Evolutionary conservation across 2,329 filamentous ascomycete genomes (phyloP).

Genomic region (Ophiocordyceps camponoti-floridani): DNA sequence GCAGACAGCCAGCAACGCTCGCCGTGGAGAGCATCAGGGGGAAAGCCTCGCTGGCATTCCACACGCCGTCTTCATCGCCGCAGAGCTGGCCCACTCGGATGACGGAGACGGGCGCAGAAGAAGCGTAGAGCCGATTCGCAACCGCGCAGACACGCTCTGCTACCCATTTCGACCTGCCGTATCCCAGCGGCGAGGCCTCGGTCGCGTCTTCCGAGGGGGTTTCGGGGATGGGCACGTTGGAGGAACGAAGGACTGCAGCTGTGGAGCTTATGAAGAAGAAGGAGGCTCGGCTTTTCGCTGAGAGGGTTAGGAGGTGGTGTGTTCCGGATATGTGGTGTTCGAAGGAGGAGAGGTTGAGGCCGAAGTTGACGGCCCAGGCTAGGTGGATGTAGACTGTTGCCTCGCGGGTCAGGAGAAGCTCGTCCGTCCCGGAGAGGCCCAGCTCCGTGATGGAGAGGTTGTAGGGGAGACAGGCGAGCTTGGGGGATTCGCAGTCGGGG

Average conservation of each 20-base stretch:
- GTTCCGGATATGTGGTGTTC: conserved; percentile 28
- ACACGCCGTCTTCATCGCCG: conserved; percentile 27
- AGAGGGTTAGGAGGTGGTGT: conserved; percentile 21
- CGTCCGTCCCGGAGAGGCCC: neutral
- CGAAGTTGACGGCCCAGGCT: conserved; percentile 40
- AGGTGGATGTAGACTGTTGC: conserved; percentile 22
- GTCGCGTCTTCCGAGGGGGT: conserved; percentile 3
- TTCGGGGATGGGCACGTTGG: conserved; percentile 15
- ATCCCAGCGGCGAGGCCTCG: conserved; percentile 19
- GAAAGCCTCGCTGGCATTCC: conserved; percentile 33
- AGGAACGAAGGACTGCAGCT: conserved; percentile 20
- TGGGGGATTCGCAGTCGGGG: neutral
- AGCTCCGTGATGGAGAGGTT: neutral
- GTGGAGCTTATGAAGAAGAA: conserved; percentile 34
- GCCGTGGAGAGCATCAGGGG: conserved; percentile 31
- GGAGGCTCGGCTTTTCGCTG: conserved; percentile 6
- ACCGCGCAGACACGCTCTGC: conserved; percentile 17
- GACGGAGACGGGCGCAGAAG: conserved; percentile 9
- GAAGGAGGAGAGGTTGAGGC: conserved; percentile 28
- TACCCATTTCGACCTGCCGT: conserved; percentile 23
- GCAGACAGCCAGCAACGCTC: conserved; percentile 17
- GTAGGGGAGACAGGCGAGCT: neutral
- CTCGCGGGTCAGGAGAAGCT: neutral
- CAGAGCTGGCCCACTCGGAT: conserved; percentile 32
- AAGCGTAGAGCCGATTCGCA: neutral